Evolutionary conservation across 768 basidiomycete genomes (phyloP).

Genomic region (Psilocybe cyanescens): DNA sequence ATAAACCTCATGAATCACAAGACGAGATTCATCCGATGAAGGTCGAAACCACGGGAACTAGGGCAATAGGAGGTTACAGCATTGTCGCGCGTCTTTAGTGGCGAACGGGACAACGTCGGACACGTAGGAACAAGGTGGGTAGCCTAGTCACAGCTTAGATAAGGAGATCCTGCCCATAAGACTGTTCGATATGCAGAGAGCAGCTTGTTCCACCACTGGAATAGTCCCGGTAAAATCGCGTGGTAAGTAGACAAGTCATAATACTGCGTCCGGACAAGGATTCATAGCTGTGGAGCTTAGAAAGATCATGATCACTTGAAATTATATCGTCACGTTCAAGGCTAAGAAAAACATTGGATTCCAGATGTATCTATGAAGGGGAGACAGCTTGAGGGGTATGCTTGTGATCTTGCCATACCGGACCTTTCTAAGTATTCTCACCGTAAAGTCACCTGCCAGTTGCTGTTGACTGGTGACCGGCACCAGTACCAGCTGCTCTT

Average conservation of each 20-base stretch:
- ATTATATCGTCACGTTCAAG: too few relatives aligned
- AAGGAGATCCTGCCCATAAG: background rate
- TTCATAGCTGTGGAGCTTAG: background rate
- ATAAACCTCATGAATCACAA: slow-evolving; percentile 28
- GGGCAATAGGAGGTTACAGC: background rate
- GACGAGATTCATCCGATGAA: slow-evolving; percentile 30
- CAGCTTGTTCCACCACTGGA: slow-evolving; percentile 5
- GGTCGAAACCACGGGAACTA: slow-evolving; percentile 1
- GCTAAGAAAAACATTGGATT: too few relatives aligned
- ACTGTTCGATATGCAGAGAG: slow-evolving; percentile 4
- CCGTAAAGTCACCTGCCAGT: background rate
- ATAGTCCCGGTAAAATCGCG: slow-evolving; percentile 16
- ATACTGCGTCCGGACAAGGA: background rate
- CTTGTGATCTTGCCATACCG: background rate
- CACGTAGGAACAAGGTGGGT: slow-evolving; percentile 2
- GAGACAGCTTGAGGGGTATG: background rate
- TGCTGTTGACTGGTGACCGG: background rate
- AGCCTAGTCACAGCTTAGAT: background rate
- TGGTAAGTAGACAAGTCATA: background rate
- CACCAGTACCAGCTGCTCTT: too few relatives aligned
- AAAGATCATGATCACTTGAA: background rate
- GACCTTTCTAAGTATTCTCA: background rate
- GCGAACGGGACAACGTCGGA: slow-evolving; percentile 24
- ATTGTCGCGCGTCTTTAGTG: slow-evolving; percentile 1
- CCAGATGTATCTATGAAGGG: too few relatives aligned